A percentile compares a stretch with the other conserved stretches of the same genome.
Conservation (phyloP, 2,329 filamentous ascomycete species). For the Harringtonia aguacate region DNA sequence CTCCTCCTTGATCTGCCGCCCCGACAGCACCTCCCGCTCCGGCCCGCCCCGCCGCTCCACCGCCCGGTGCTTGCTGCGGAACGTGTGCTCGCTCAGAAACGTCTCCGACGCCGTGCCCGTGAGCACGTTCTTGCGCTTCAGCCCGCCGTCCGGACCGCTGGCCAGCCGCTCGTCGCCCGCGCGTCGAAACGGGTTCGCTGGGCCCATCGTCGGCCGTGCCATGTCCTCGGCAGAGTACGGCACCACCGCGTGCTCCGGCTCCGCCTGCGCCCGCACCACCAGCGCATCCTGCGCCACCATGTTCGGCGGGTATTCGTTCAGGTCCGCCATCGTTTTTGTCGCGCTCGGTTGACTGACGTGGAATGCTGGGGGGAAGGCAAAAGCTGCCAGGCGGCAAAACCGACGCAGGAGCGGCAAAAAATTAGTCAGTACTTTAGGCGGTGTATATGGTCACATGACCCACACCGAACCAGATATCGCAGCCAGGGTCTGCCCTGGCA, state of each 20-base stretch:
- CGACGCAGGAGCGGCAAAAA: too few relatives aligned
- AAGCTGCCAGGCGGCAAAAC: too few relatives aligned
- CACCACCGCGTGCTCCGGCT: slow-evolving; percentile 49
- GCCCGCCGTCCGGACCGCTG: too few relatives aligned
- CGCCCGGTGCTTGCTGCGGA: slow-evolving; percentile 77
- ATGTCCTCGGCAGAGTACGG: slow-evolving; percentile 64
- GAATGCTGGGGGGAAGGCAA: too few relatives aligned
- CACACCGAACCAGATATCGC: too few relatives aligned
- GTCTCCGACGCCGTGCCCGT: slow-evolving; percentile 86
- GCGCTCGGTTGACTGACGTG: not conserved
- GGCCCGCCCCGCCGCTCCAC: slow-evolving; percentile 57
- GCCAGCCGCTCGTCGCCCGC: not conserved
- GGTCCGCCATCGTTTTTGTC: slow-evolving; percentile 40
- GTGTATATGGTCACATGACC: too few relatives aligned
- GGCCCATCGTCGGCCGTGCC: slow-evolving; percentile 53
- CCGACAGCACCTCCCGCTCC: slow-evolving; percentile 43
- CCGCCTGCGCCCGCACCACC: slow-evolving; percentile 43
- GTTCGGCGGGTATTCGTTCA: slow-evolving; percentile 54
- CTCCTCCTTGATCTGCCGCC: slow-evolving; percentile 55
- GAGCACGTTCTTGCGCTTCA: slow-evolving; percentile 68
- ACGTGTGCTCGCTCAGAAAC: slow-evolving; percentile 81
- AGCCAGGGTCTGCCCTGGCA: too few relatives aligned
- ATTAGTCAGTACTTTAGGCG: too few relatives aligned
- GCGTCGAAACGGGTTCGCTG: slow-evolving; percentile 63
- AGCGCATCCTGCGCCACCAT: slow-evolving; percentile 55